A percentile compares a stretch with the other conserved stretches of the same genome.
Evolutionary conservation across 345 rosid genomes (phyloP).

Genomic region (Eucalyptus curtisii): DNA sequence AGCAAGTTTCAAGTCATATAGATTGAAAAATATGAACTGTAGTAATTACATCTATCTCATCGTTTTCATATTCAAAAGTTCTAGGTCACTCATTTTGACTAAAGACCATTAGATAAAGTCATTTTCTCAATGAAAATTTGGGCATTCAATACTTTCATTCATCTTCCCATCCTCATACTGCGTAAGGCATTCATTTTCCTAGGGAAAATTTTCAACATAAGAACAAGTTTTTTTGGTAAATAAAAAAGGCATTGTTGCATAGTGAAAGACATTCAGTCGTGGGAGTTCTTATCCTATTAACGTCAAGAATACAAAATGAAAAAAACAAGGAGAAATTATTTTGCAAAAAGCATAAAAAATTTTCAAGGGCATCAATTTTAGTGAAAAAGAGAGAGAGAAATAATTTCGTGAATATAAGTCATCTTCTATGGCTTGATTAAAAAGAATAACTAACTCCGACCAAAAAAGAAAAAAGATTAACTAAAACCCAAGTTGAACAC

Average conservation of each 20-base stretch:
- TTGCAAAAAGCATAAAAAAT: background rate
- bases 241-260: background rate
- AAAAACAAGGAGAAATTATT: background rate
- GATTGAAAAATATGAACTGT: background rate
- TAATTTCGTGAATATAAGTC: background rate
- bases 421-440: background rate
- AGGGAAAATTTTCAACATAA: background rate
- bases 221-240: background rate
- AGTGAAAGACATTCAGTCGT: accelerated
- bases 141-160: background rate
- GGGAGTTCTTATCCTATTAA: background rate
- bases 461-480: background rate
- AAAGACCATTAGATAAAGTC: background rate
- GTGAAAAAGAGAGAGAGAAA: background rate
- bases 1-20: background rate
- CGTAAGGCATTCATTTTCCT: background rate
- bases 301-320: background rate
- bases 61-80: background rate
- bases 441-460: background rate
- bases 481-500: background rate
- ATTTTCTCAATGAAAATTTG: background rate
- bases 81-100: background rate
- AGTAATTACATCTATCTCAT: background rate
- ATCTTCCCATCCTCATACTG: background rate
- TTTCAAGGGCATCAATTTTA: background rate